Evolutionary conservation across 768 basidiomycete genomes (phyloP).

Genomic region (Galerina marginata): DNA sequence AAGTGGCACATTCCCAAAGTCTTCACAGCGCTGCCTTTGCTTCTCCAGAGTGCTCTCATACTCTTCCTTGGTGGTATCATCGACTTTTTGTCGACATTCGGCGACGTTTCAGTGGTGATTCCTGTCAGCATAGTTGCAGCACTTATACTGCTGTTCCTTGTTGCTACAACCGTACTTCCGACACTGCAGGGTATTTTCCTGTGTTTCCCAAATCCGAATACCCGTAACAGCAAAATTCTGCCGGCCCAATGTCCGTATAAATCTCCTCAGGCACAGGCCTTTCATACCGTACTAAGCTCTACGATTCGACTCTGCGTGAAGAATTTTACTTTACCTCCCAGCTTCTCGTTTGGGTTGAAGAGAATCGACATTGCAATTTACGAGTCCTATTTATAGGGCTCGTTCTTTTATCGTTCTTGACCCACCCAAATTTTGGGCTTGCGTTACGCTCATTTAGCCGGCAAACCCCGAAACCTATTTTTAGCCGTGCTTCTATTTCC

Average conservation of each 20-base stretch:
- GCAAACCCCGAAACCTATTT: too few species aligned
- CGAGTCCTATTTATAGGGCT: too few species aligned
- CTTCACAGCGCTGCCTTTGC: conserved; percentile 30
- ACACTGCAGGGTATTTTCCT: conserved; percentile 13
- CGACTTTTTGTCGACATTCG: conserved; percentile 20
- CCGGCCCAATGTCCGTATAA: conserved; percentile 17
- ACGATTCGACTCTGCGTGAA: conserved; percentile 6
- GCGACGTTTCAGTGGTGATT: conserved; percentile 1
- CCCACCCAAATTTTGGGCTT: too few species aligned
- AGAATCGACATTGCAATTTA: too few species aligned
- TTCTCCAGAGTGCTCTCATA: conserved; percentile 34
- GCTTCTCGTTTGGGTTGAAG: background rate
- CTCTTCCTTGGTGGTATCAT: conserved; percentile 33
- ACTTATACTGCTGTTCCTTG: conserved; percentile 11
- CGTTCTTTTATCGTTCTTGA: too few species aligned
- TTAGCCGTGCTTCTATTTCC: too few species aligned
- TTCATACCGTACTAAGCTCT: background rate
- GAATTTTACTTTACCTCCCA: conserved; percentile 8
- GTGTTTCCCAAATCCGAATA: conserved; percentile 9
- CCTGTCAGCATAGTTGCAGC: conserved; percentile 7
- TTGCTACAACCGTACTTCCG: conserved; percentile 11
- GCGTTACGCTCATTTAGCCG: too few species aligned
- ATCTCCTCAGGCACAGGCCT: conserved; percentile 18
- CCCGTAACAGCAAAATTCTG: conserved; percentile 7
- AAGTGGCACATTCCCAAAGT: conserved; percentile 32